Percentiles rank a stretch among this genome's conserved stretches.
These are phyloP conservation scores for Plasmodium sp. DNA, from an alignment of 169 alveolate species.

Conservation along the genomic window DNA sequence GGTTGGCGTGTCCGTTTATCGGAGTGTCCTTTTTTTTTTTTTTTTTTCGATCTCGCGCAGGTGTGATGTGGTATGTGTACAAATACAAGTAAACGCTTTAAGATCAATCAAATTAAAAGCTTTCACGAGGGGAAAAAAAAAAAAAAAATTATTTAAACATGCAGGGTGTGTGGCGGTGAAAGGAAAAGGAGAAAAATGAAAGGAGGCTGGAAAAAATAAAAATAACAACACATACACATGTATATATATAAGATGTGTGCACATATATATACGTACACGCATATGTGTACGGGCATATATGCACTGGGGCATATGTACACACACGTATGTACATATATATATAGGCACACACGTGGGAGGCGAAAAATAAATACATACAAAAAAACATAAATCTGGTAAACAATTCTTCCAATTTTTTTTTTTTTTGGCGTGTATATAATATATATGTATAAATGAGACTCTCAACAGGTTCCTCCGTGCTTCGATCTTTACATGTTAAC, in stretches of 20 bases:
- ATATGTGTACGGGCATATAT: not conserved
- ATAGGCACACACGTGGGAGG: not conserved
- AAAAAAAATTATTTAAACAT: not conserved
- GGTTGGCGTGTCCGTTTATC: not conserved
- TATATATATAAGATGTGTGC: not conserved
- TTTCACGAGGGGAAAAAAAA: slow-evolving; percentile 15
- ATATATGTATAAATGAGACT: not conserved
- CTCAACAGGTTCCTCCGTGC: not conserved
- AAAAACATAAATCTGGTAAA: not conserved
- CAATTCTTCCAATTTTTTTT: slow-evolving; percentile 14
- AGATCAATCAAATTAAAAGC: slow-evolving; percentile 73
- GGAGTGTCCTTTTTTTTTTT: not conserved
- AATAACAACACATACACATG: not conserved
- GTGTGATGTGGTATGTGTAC: slow-evolving; percentile 10
- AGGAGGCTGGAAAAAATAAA: not conserved
- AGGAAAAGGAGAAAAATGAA: not conserved
- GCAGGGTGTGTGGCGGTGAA: not conserved
- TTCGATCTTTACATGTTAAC: not conserved
- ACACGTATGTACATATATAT: not conserved
- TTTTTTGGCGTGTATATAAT: not conserved
- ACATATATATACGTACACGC: slow-evolving; percentile 10
- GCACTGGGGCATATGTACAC: not conserved
- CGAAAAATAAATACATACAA: not conserved
- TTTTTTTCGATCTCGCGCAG: not conserved
- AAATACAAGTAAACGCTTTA: slow-evolving; percentile 32